Base-by-base conservation (phyloP, 2,329 filamentous ascomycete species). In the Xylaria sp. region DNA sequence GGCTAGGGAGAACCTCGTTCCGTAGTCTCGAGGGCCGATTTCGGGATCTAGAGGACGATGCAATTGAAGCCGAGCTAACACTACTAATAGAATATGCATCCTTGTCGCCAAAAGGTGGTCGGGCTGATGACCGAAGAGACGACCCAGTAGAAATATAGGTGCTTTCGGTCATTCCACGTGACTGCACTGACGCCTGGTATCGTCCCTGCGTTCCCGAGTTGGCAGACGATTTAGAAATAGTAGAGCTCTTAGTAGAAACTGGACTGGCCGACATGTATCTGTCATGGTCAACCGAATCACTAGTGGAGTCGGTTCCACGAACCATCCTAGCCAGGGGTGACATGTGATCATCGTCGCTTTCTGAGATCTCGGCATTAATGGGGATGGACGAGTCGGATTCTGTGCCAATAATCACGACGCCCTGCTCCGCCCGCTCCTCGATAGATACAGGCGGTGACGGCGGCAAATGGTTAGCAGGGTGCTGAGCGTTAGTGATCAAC, bases 401-500 rank as follows among this genome's bases (percentile, higher is more conserved):
- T 6, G 85, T 86, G 2, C 81, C 83, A 45, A 83, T 85, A 23
- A 83, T 83, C 0, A 84, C 83, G 3, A 82, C 79, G 2, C 81
- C 83, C 73, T 84, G 83, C 52, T 89, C 86, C 63, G 83, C 85
- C 66, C 89, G 87, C 74, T 94, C 90, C 74, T 94, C 91, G 28
- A 93, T 87, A 0, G 92, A 94, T 46, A 94, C 92, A 1, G 93
- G 93, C 13, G 93, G 93, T 0, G 92, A 94, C 0, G 94, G 92
- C 34, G 93, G 92, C 15, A 94, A 86, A 32, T 91, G 85, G 69
- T 91, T 89, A 25, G 93, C 93, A 36, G 91, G 88, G 78, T 97
- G 94, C 75, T 97, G 94, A 13, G 96, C 91, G 77, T 94, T 94
- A 69, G 91, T 90, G 32, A 97, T 92, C 83, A 97, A 89, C 77